phyloP scores from a whole-genome alignment of 306 rosid species.

The Quercus glauca region DNA sequence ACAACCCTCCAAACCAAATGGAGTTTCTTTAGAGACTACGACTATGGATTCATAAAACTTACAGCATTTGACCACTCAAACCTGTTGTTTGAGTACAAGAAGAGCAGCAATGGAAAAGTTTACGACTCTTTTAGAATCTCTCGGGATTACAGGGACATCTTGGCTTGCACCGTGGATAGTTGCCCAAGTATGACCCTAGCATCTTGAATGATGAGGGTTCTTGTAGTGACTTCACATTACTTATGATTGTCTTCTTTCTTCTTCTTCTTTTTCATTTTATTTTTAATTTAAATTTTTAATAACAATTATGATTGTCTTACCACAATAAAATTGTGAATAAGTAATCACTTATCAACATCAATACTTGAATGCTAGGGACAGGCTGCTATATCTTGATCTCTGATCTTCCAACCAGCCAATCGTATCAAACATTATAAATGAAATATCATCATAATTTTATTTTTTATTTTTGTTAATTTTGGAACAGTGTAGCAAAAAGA shows the following conservation, averaged over 20 bases:
- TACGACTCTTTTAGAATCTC: conserved; percentile 76
- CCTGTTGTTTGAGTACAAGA: conserved; percentile 85
- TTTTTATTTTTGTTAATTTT: too few relatives aligned
- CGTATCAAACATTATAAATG: too few relatives aligned
- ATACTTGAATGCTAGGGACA: neutral
- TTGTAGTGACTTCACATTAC: neutral
- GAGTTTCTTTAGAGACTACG: conserved; percentile 73
- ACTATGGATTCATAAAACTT: conserved; percentile 81
- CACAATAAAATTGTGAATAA: neutral
- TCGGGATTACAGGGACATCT: conserved; percentile 73
- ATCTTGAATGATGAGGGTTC: conserved; percentile 32
- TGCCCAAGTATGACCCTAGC: conserved; percentile 68
- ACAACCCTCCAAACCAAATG: conserved; percentile 64
- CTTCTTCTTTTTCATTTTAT: too few relatives aligned
- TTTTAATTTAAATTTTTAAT: too few relatives aligned
- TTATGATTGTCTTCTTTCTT: too few relatives aligned
- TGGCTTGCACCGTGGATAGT: conserved; percentile 71
- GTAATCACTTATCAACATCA: neutral
- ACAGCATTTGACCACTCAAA: conserved; percentile 86
- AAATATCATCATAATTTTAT: too few relatives aligned
- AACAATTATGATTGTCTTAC: neutral
- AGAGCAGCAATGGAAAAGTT: conserved; percentile 79
- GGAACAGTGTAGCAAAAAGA: too few relatives aligned
- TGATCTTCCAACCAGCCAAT: too few relatives aligned
- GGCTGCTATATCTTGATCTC: neutral